Percentiles rank a stretch among this genome's conserved stretches.
Evolutionary conservation across 768 basidiomycete genomes (phyloP).

Genomic region (Tylopilus balloui): DNA sequence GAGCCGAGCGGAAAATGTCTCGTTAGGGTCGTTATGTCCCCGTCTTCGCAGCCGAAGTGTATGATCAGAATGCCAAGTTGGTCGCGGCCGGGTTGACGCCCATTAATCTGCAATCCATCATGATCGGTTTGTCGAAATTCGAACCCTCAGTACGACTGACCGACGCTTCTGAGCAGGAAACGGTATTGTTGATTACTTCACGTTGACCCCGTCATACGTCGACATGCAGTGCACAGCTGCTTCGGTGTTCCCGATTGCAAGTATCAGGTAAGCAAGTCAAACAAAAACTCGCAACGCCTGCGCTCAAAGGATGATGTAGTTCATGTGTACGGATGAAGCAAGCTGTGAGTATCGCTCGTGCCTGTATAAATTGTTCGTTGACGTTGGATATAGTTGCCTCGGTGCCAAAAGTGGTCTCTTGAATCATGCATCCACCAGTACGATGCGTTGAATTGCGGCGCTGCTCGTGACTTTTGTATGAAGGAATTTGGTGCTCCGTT

Average conservation of each 20-base stretch:
- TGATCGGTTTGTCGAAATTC: slow-evolving; percentile 39
- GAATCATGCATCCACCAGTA: slow-evolving; percentile 61
- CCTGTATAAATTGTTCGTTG: not conserved
- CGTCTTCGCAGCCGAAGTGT: slow-evolving; percentile 44
- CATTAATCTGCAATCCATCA: slow-evolving; percentile 45
- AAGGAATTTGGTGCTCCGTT: slow-evolving; percentile 34
- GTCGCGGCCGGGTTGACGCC: slow-evolving; percentile 44
- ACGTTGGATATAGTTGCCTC: slow-evolving; percentile 50
- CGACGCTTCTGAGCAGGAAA: slow-evolving; percentile 33
- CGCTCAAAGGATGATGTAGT: slow-evolving; percentile 3
- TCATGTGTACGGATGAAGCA: slow-evolving; percentile 43
- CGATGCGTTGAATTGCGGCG: slow-evolving; percentile 64
- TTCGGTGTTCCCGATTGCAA: slow-evolving; percentile 46
- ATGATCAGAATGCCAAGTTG: slow-evolving; percentile 44
- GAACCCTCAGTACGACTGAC: not conserved
- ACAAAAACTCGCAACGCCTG: not conserved
- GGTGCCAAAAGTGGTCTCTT: slow-evolving; percentile 57
- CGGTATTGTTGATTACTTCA: slow-evolving; percentile 38
- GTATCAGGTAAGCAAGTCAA: slow-evolving; percentile 20
- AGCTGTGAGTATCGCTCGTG: slow-evolving; percentile 26
- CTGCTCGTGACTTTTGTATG: slow-evolving; percentile 64
- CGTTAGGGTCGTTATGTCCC: slow-evolving; percentile 49
- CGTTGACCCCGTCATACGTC: slow-evolving; percentile 40
- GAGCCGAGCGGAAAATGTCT: not conserved
- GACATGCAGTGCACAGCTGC: slow-evolving; percentile 55